These are phyloP conservation scores for Cokeromyces recurvatus DNA, from an alignment of 371 early-diverging fungal species.

Conservation along the genomic window DNA sequence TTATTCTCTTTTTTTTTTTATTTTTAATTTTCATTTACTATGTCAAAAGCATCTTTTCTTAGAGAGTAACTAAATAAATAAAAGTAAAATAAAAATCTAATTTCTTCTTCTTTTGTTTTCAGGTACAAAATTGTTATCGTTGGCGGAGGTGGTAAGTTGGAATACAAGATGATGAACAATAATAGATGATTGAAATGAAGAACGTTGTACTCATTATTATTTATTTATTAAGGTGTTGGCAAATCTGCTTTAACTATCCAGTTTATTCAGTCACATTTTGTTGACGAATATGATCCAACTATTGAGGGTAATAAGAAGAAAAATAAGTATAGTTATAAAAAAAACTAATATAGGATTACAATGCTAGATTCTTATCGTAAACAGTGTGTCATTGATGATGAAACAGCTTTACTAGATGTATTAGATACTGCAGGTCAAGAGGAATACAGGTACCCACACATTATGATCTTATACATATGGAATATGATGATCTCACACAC, in stretches of 20 bases:
- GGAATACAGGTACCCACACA: slow-evolving; percentile 65
- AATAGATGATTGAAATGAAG: background rate
- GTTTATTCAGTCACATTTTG: slow-evolving; percentile 87
- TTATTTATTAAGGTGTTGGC: slow-evolving; percentile 57
- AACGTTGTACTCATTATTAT: too few species aligned
- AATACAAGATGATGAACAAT: too few species aligned
- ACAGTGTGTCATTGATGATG: slow-evolving; percentile 81
- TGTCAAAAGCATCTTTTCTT: slow-evolving; percentile 27
- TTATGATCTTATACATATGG: background rate
- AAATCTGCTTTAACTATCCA: slow-evolving; percentile 90
- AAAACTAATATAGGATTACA: background rate
- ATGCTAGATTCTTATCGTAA: slow-evolving; percentile 85
- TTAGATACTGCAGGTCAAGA: slow-evolving; percentile 94
- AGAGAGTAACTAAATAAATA: slow-evolving; percentile 18
- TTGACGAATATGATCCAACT: slow-evolving; percentile 93
- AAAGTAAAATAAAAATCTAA: background rate
- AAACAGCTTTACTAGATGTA: slow-evolving; percentile 82
- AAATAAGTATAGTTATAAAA: too few species aligned
- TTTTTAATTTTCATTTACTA: too few species aligned
- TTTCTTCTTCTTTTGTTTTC: slow-evolving; percentile 1
- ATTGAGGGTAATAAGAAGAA: slow-evolving; percentile 63
- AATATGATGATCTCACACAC: background rate
- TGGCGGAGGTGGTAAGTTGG: slow-evolving; percentile 66
- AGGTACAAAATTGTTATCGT: slow-evolving; percentile 19
- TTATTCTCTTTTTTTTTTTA: slow-evolving; percentile 1